A percentile compares a stretch with the other conserved stretches of the same genome.
Evolutionary conservation across 2,329 filamentous ascomycete genomes (phyloP).

Genomic region (Trichoderma pleuroti): DNA sequence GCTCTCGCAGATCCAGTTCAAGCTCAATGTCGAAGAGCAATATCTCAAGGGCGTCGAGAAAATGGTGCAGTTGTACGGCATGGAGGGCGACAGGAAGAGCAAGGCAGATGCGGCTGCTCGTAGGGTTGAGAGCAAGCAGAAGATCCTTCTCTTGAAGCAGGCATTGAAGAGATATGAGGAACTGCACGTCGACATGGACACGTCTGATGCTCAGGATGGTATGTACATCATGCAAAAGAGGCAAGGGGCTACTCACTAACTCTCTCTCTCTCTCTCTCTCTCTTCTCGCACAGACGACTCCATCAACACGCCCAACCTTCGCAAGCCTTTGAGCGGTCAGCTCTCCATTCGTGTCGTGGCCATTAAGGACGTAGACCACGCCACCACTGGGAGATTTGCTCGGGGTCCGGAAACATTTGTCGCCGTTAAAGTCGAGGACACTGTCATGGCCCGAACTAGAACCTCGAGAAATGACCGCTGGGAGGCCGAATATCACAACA

Average conservation of each 20-base stretch:
- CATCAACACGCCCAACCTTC: conserved; percentile 88
- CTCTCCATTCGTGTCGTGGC: conserved; percentile 81
- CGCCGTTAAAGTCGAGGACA: conserved; percentile 94
- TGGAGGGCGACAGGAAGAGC: conserved; percentile 96
- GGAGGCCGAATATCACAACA: conserved; percentile 85
- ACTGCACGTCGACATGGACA: conserved; percentile 89
- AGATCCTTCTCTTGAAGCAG: conserved; percentile 93
- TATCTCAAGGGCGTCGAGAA: conserved; percentile 99
- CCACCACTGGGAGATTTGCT: conserved; percentile 77
- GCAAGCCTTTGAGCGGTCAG: conserved; percentile 92
- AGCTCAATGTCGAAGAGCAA: conserved; percentile 96
- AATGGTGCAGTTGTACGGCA: conserved; percentile 96
- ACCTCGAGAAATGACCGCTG: conserved; percentile 83
- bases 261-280: background rate
- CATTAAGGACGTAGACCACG: conserved; percentile 93
- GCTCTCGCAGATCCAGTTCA: conserved; percentile 98
- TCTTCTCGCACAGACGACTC: conserved; percentile 71
- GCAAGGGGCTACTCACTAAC: background rate
- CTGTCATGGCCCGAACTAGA: conserved; percentile 82
- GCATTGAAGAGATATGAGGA: conserved; percentile 96
- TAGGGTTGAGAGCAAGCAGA: conserved; percentile 92
- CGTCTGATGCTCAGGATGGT: conserved; percentile 76
- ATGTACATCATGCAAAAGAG: conserved; percentile 33
- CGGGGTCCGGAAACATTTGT: conserved; percentile 93
- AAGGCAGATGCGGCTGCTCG: conserved; percentile 86